phyloP scores from a whole-genome alignment of 2,329 filamentous ascomycete species.

The Trichoderma polysporum region DNA sequence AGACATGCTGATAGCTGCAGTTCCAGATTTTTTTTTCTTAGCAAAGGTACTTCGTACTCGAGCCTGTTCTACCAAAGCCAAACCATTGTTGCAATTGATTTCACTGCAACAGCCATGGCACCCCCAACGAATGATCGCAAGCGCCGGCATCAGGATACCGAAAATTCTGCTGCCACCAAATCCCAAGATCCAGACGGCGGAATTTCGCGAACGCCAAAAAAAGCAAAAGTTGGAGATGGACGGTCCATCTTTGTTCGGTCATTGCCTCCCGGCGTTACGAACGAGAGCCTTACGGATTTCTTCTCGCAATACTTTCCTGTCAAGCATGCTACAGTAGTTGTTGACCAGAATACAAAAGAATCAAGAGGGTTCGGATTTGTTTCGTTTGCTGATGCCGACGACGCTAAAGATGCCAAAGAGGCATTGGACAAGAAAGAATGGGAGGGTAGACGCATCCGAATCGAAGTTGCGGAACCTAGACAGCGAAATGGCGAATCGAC shows the following conservation, averaged over 20 bases:
- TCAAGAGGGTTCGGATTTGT: constrained; percentile 96
- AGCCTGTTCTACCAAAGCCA: not conserved
- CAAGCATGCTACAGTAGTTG: constrained; percentile 92
- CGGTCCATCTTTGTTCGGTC: constrained; percentile 88
- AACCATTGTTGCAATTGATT: not conserved
- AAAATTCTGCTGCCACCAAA: constrained; percentile 32
- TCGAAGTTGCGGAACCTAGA: constrained; percentile 86
- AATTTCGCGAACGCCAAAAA: constrained; percentile 47
- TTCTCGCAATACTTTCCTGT: constrained; percentile 94
- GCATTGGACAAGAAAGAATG: constrained; percentile 78
- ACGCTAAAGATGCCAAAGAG: constrained; percentile 76
- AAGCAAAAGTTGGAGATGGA: constrained; percentile 58
- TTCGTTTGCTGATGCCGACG: constrained; percentile 90
- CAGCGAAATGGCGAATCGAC: constrained; percentile 61
- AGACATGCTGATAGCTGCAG: not conserved
- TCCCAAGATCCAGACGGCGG: constrained; percentile 36
- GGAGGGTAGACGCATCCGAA: constrained; percentile 75
- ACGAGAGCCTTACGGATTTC: constrained; percentile 77
- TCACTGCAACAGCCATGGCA: constrained; percentile 28
- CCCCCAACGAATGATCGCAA: constrained; percentile 36
- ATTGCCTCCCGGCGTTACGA: constrained; percentile 74
- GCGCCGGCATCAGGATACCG: constrained; percentile 36
- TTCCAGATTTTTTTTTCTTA: constrained; percentile 17
- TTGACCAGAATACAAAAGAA: constrained; percentile 79
- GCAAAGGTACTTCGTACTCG: not conserved